These are phyloP conservation scores for Penicillium sp. DNA, from an alignment of 2,329 filamentous ascomycete genomes.

Conservation along the genomic window DNA sequence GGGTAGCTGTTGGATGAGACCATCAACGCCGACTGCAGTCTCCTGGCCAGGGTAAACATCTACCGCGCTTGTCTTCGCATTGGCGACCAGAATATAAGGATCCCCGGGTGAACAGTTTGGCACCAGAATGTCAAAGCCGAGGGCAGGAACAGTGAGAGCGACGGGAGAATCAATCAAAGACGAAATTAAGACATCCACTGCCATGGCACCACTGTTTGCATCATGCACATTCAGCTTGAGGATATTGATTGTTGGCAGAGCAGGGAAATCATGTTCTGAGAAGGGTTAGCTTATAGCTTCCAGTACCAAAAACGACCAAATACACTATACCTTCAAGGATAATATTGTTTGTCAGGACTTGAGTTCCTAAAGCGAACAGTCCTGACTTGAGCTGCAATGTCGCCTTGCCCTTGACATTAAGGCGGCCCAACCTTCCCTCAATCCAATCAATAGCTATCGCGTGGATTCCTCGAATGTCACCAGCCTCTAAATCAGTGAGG, in stretches of 20 bases:
- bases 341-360: constrained; percentile 70
- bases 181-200: constrained; percentile 71
- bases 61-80: constrained; percentile 67
- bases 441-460: constrained; percentile 85
- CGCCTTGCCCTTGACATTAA: constrained; percentile 72
- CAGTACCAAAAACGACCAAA: constrained; percentile 1
- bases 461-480: constrained; percentile 72
- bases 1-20: constrained; percentile 70
- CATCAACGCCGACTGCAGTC: constrained; percentile 67
- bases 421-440: constrained; percentile 67
- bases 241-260: constrained; percentile 78
- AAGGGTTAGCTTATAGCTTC: constrained; percentile 27
- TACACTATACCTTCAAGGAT: constrained; percentile 76
- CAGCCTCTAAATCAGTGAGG: constrained; percentile 70
- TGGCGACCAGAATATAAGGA: constrained; percentile 73
- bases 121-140: constrained; percentile 81
- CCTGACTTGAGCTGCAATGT: constrained; percentile 74
- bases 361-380: constrained; percentile 72
- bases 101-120: constrained; percentile 73
- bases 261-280: constrained; percentile 63
- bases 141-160: constrained; percentile 69
- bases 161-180: constrained; percentile 77
- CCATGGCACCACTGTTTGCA: constrained; percentile 65
- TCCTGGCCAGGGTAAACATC: constrained; percentile 66
- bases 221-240: constrained; percentile 77